A percentile compares a stretch with the other conserved stretches of the same genome.
Evolutionary conservation across 1,284 basidiomycete species (phyloP).

Genomic region (Apiotrichum mycotoxinovorans): DNA sequence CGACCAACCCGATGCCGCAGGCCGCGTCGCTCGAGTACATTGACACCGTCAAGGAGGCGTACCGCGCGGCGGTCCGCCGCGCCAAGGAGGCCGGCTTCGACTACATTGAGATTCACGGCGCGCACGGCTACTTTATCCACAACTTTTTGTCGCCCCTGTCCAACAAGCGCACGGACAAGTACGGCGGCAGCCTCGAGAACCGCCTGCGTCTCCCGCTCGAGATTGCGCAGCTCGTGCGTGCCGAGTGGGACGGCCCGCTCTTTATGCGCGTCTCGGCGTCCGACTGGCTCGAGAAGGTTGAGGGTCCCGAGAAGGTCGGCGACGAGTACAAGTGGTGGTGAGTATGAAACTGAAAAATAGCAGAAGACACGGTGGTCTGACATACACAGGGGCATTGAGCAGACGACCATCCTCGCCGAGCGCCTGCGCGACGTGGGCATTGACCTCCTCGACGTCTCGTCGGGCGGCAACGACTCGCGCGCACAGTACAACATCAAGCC

Average conservation of each 20-base stretch:
- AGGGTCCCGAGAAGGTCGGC: slow-evolving; percentile 50
- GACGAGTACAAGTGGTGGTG: slow-evolving; percentile 46
- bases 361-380: background rate
- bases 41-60: slow-evolving; percentile 62
- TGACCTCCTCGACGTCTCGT: slow-evolving; percentile 68
- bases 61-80: slow-evolving; percentile 61
- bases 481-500: slow-evolving; percentile 60
- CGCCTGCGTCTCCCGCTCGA: slow-evolving; percentile 66
- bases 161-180: slow-evolving; percentile 65
- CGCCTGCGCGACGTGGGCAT: slow-evolving; percentile 62
- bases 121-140: slow-evolving; percentile 65
- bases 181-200: slow-evolving; percentile 72
- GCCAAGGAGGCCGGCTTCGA: slow-evolving; percentile 66
- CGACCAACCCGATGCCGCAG: slow-evolving; percentile 56
- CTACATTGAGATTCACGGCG: slow-evolving; percentile 73
- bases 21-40: slow-evolving; percentile 61
- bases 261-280: slow-evolving; percentile 70
- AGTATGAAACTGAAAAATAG: slow-evolving; percentile 10
- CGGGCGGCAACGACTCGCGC: slow-evolving; percentile 63
- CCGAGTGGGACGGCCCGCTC: slow-evolving; percentile 65
- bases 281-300: slow-evolving; percentile 65
- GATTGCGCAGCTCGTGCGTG: slow-evolving; percentile 57
- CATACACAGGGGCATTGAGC: slow-evolving; percentile 66
- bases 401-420: slow-evolving; percentile 61
- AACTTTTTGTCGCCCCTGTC: slow-evolving; percentile 66